Conservation (phyloP, 371 early-diverging fungal species). For the Fennellomyces sp. region DNA sequence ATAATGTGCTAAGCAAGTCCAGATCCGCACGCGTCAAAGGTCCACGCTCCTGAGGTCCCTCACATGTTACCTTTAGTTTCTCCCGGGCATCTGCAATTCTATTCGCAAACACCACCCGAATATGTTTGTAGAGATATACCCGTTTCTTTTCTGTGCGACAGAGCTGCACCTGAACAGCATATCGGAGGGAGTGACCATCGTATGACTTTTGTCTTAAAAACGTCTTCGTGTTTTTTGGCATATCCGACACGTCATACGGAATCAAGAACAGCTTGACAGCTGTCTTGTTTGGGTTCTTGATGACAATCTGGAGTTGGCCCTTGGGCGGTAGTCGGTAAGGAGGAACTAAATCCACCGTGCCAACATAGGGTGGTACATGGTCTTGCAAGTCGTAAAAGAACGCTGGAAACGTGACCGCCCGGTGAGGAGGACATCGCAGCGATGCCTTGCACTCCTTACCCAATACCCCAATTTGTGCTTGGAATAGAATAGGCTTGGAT, state of each 20-base stretch:
- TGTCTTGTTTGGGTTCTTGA: slow-evolving; percentile 81
- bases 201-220: slow-evolving; percentile 83
- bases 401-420: slow-evolving; percentile 72
- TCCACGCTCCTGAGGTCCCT: slow-evolving; percentile 57
- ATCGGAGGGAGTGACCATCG: slow-evolving; percentile 47
- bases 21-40: slow-evolving; percentile 23
- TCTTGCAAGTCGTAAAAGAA: slow-evolving; percentile 71
- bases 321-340: slow-evolving; percentile 73
- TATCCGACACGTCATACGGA: slow-evolving; percentile 80
- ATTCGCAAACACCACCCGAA: slow-evolving; percentile 81
- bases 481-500: slow-evolving; percentile 74
- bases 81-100: slow-evolving; percentile 66
- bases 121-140: slow-evolving; percentile 65
- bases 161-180: slow-evolving; percentile 81
- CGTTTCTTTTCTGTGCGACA: slow-evolving; percentile 58
- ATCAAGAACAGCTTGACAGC: slow-evolving; percentile 82
- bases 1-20: slow-evolving; percentile 8
- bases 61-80: slow-evolving; percentile 60
- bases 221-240: slow-evolving; percentile 77
- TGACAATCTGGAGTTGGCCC: slow-evolving; percentile 84
- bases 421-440: slow-evolving; percentile 72
- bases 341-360: slow-evolving; percentile 43
- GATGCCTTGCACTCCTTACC: slow-evolving; percentile 65
- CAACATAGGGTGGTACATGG: slow-evolving; percentile 59
- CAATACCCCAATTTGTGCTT: slow-evolving; percentile 76